Base-by-base conservation (phyloP, 2,329 filamentous ascomycete species). In the Coccinonectria pachysandricola region DNA sequence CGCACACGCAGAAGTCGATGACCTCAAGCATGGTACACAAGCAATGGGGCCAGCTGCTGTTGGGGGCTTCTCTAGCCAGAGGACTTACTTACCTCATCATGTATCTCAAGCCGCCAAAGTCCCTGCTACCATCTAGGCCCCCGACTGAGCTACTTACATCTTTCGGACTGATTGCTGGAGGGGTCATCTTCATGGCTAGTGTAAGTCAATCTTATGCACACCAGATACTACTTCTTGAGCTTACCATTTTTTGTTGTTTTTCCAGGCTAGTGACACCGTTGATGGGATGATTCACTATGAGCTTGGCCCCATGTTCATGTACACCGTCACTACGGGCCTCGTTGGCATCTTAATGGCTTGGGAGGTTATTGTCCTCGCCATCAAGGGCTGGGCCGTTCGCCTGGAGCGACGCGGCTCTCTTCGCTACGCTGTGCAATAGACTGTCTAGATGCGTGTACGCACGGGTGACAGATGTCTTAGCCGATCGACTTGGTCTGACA, bases 101-200 rank as follows among this genome's bases (percentile, higher is more conserved):
- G 32, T 96, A 80, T 53, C 60, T 95, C 27, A 76, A 75, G 40
- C 86, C 87, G 10, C 86, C 87, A 2, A 78, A 65, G 15, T 93
- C 85, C 0, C 69, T 82, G 35, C 65, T 87, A 12, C 84, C 88
- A 0, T 81, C 83, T 18, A 75, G 87, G 14, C 88, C 88, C 7
- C 88, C 88, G 0, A 91, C 85, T 0, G 88, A 96, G 62, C 65
- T 95, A n/a, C 61, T 96, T 26, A 68, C 81, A 1, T 65, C 85
- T 0, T 96, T 96, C 50, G 91, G 86, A 20, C 64, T 96, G 32
- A 83, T 92, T 36, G 67, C 82, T 2, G 88, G 91, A 14, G 88
- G 91, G 5, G 64, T 92, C 23, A 77, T 95, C 28, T 95, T 96
- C 57, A 94, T 95, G 82, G 68, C 82, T 34, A 93, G 85, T 51